Conservation (phyloP, 169 alveolate species). For the Babesia bigemina region DNA sequence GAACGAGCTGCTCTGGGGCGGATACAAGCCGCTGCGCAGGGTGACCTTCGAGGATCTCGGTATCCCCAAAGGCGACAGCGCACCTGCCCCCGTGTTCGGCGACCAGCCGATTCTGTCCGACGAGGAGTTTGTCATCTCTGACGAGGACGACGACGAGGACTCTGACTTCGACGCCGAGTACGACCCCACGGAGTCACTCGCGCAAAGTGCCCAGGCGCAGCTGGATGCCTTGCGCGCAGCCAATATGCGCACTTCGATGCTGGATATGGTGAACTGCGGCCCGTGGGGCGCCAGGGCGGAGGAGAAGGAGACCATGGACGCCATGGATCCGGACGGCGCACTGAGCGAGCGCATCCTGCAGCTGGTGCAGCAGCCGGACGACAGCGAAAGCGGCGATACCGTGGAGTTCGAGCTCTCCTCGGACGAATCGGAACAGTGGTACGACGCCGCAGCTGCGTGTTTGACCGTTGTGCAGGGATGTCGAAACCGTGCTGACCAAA, state of each 20-base stretch:
- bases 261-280: neutral
- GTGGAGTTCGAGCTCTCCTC: conserved; percentile 29
- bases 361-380: conserved; percentile 29
- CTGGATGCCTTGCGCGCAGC: neutral
- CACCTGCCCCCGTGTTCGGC: neutral
- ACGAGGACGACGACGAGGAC: neutral
- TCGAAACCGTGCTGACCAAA: conserved; percentile 78
- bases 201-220: neutral
- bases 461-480: conserved; percentile 59
- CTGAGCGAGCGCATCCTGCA: conserved; percentile 23
- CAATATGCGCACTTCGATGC: neutral
- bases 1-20: conserved; percentile 72
- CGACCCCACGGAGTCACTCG: neutral
- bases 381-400: conserved; percentile 13
- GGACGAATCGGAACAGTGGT: conserved; percentile 61
- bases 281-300: neutral
- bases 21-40: conserved; percentile 39
- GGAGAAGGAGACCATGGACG: conserved; percentile 46
- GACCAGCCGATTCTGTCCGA: conserved; percentile 17
- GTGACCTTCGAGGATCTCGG: conserved; percentile 5
- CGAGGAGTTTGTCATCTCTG: neutral
- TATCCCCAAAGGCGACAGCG: conserved; percentile 14
- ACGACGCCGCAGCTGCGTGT: neutral
- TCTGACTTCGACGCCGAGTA: conserved; percentile 3
- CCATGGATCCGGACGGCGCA: conserved; percentile 43